These are phyloP conservation scores for Penicillium hesseltinei DNA, from an alignment of 2,329 filamentous ascomycete species.

Conservation along the genomic window DNA sequence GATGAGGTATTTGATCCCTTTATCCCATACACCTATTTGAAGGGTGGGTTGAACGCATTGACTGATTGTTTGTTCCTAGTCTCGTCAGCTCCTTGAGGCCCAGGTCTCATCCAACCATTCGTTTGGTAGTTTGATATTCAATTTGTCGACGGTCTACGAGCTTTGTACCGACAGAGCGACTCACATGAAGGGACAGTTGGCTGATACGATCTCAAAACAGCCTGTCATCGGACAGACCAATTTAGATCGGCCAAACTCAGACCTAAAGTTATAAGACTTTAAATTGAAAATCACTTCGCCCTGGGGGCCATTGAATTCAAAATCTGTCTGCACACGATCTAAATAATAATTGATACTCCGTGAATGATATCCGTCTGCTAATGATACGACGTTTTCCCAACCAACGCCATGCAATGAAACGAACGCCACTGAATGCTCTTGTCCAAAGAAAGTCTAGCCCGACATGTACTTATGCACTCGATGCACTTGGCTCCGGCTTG, in stretches of 20 bases:
- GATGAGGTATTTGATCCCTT: conserved; percentile 56
- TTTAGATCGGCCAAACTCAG: conserved; percentile 68
- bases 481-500: conserved; percentile 17
- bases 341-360: conserved; percentile 13
- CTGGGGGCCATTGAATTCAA: conserved; percentile 9
- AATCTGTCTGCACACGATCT: conserved; percentile 13
- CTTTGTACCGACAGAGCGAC: conserved; percentile 76
- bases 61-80: conserved; percentile 44
- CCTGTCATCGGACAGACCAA: conserved; percentile 56
- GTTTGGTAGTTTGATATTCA: conserved; percentile 82
- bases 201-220: conserved; percentile 65
- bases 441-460: conserved; percentile 4
- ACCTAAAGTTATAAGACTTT: conserved; percentile 69
- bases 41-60: background rate
- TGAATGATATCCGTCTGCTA: conserved; percentile 7
- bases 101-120: conserved; percentile 62
- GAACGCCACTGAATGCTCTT: conserved; percentile 15
- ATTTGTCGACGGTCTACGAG: conserved; percentile 87
- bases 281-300: conserved; percentile 7
- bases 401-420: conserved; percentile 23
- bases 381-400: conserved; percentile 12
- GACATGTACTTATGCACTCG: background rate
- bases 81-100: conserved; percentile 64
- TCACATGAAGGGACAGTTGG: conserved; percentile 67
- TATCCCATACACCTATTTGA: background rate